These are phyloP conservation scores for Floccularia luteovirens DNA, from an alignment of 768 basidiomycete species.

Conservation along the genomic window DNA sequence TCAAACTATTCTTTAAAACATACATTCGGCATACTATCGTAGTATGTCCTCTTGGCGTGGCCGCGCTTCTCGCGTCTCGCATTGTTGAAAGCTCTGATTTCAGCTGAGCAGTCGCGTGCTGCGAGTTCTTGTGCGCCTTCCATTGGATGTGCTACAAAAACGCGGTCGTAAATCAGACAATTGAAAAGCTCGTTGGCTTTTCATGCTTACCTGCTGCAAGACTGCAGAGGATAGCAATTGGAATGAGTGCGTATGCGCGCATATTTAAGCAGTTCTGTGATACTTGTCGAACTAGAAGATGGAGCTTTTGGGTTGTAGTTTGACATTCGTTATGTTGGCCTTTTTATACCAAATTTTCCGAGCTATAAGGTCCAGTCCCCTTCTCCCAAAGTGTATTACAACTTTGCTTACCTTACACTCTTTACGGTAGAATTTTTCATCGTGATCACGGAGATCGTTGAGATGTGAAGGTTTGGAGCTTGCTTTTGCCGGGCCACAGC, in stretches of 20 bases:
- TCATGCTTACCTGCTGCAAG: slow-evolving; percentile 6
- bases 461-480: not conserved
- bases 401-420: not conserved
- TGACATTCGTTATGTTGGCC: not conserved
- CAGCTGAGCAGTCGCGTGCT: slow-evolving; percentile 8
- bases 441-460: not conserved
- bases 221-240: slow-evolving; percentile 7
- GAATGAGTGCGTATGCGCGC: slow-evolving; percentile 8
- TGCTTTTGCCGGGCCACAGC: not conserved
- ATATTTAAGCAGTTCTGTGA: slow-evolving; percentile 1
- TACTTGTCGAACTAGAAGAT: not conserved
- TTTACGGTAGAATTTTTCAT: not conserved
- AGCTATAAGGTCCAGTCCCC: not conserved
- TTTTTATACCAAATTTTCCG: not conserved
- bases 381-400: no score
- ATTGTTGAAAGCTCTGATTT: slow-evolving; percentile 10
- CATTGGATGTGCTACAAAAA: slow-evolving; percentile 4
- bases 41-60: slow-evolving; percentile 8
- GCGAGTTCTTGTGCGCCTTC: not conserved
- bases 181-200: not conserved
- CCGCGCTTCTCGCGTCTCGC: slow-evolving; percentile 11
- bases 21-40: slow-evolving; percentile 10
- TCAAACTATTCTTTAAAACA: slow-evolving; percentile 1
- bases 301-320: not conserved
- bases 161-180: not conserved